These are phyloP conservation scores for Lunularia cruciata DNA, from an alignment of 225 moss, liverwort and hornwort genomes.

Conservation along the genomic window DNA sequence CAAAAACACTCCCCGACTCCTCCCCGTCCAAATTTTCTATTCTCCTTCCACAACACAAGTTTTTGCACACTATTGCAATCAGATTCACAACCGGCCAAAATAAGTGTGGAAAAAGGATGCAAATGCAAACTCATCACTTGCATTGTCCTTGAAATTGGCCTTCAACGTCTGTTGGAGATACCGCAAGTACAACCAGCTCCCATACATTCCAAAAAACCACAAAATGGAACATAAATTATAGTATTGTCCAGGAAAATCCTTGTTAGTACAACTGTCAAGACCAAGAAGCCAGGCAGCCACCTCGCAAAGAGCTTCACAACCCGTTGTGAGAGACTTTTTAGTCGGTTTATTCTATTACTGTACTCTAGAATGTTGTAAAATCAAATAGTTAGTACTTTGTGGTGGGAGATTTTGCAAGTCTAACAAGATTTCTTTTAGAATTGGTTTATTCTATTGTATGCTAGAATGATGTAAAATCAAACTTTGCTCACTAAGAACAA, in stretches of 20 bases:
- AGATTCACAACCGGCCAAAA: constrained; percentile 49
- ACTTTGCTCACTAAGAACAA: too few species aligned
- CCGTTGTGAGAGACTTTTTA: not conserved
- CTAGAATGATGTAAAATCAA: too few species aligned
- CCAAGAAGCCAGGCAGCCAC: constrained; percentile 73
- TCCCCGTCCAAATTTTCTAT: constrained; percentile 20
- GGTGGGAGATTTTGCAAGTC: too few species aligned
- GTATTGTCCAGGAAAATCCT: constrained; percentile 55
- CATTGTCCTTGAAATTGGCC: constrained; percentile 74
- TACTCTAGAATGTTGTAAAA: too few species aligned
- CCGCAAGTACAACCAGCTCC: constrained; percentile 87
- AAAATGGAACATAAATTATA: constrained; percentile 68
- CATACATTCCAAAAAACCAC: constrained; percentile 80
- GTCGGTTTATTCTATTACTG: too few species aligned
- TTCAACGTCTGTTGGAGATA: constrained; percentile 84
- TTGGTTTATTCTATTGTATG: too few species aligned
- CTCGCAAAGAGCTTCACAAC: constrained; percentile 66
- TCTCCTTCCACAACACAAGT: constrained; percentile 35
- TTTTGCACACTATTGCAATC: constrained; percentile 28
- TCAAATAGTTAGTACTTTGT: too few species aligned
- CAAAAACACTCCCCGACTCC: constrained; percentile 19
- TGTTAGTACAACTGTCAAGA: constrained; percentile 40
- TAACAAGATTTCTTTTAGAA: too few species aligned
- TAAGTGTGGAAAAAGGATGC: constrained; percentile 70
- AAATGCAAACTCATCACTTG: constrained; percentile 90